These are phyloP conservation scores for Cinnamomum chago DNA, from an alignment of 164 flowering plant species.

Conservation along the genomic window DNA sequence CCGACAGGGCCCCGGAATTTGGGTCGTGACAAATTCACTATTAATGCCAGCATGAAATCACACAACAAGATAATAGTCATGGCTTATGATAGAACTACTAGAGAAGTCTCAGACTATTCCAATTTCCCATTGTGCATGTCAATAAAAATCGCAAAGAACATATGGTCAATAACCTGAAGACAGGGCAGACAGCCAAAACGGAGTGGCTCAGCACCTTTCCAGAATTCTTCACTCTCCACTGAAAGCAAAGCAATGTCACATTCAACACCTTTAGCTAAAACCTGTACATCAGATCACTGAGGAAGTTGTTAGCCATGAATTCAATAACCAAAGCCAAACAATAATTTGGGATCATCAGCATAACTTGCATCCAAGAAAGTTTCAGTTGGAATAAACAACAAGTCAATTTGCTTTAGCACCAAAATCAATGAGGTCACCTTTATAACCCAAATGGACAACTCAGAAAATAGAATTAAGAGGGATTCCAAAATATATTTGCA, in stretches of 20 bases:
- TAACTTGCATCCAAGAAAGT: too few species aligned
- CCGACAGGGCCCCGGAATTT: too few species aligned
- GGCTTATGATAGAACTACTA: not conserved
- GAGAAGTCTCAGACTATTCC: not conserved
- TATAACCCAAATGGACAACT: too few species aligned
- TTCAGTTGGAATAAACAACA: too few species aligned
- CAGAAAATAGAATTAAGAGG: too few species aligned
- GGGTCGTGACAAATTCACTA: too few species aligned
- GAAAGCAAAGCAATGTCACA: conserved; percentile 97
- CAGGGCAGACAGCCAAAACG: conserved; percentile 72
- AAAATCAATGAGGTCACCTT: too few species aligned
- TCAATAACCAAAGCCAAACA: not conserved
- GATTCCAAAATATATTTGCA: too few species aligned
- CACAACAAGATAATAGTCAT: not conserved
- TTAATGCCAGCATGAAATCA: not conserved
- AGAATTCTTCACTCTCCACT: conserved; percentile 85
- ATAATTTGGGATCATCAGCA: not conserved
- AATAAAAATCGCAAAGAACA: not conserved
- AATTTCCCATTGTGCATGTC: not conserved
- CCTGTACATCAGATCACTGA: conserved; percentile 47
- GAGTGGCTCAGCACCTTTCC: conserved; percentile 89
- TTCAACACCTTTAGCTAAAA: conserved; percentile 88
- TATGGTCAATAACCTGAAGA: conserved; percentile 63
- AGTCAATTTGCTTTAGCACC: too few species aligned
- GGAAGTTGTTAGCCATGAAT: conserved; percentile 8